phyloP scores from a whole-genome alignment of 1,139 yeast species.

The Debaryomyces psychrophilus region DNA sequence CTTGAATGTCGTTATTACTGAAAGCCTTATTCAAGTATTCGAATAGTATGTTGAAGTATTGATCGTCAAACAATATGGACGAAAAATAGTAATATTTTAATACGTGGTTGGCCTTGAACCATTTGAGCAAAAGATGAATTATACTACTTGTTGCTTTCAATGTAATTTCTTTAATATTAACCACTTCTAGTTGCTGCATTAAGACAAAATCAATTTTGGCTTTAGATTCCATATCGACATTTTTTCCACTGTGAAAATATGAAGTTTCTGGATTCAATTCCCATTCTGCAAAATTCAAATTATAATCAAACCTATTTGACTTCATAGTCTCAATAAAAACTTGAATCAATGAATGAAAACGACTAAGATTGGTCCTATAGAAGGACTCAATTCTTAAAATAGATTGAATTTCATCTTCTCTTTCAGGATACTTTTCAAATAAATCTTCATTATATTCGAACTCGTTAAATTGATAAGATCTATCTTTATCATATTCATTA shows the following conservation, averaged over 20 bases:
- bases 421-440: constrained; percentile 32
- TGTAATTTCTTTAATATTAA: constrained; percentile 64
- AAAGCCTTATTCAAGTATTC: constrained; percentile 45
- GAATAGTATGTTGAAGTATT: constrained; percentile 50
- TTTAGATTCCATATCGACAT: constrained; percentile 22
- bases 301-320: constrained; percentile 44
- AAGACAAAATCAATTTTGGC: constrained; percentile 31
- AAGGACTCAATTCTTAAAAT: constrained; percentile 63
- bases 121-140: constrained; percentile 56
- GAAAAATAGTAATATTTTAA: constrained; percentile 77
- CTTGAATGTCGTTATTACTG: constrained; percentile 40
- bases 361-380: constrained; percentile 55
- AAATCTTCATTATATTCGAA: constrained; percentile 26
- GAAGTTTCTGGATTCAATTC: constrained; percentile 44
- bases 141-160: constrained; percentile 65
- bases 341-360: constrained; percentile 62
- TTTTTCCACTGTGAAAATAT: constrained; percentile 19
- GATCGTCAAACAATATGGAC: constrained; percentile 74
- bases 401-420: constrained; percentile 40
- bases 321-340: constrained; percentile 67
- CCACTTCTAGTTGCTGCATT: constrained; percentile 53
- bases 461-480: constrained; percentile 19
- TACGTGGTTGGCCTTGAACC: constrained; percentile 82
- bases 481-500: constrained; percentile 25
- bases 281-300: constrained; percentile 40